Evolutionary conservation across 2,329 filamentous ascomycete genomes (phyloP).

Genomic region (Colletotrichum sp.): DNA sequence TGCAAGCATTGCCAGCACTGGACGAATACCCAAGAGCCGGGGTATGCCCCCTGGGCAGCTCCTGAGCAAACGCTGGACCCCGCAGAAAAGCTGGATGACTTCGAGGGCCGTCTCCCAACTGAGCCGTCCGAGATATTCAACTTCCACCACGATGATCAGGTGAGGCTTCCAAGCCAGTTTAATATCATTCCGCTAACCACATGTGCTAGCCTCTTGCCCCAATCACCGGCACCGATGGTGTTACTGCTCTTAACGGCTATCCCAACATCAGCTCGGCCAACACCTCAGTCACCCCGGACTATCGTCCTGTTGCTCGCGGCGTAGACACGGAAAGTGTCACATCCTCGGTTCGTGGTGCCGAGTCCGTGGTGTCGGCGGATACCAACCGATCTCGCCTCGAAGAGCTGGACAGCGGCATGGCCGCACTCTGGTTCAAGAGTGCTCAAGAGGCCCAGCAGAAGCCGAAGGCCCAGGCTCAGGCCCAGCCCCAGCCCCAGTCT

Average conservation of each 20-base stretch:
- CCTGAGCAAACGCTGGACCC: background rate
- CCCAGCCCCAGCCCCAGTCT: background rate
- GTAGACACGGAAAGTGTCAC: background rate
- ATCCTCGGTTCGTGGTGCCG: background rate
- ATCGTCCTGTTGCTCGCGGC: background rate
- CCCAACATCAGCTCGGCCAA: background rate
- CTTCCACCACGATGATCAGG: background rate
- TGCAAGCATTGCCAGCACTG: slow-evolving; percentile 40
- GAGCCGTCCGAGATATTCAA: slow-evolving; percentile 13
- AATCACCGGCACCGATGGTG: background rate
- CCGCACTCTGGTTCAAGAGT: background rate
- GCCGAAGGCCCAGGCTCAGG: background rate
- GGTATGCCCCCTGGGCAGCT: slow-evolving; percentile 13
- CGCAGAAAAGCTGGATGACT: background rate
- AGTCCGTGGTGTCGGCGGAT: background rate
- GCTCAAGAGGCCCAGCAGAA: background rate
- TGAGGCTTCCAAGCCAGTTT: background rate
- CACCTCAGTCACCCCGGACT: background rate
- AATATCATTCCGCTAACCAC: background rate
- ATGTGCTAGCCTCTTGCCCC: slow-evolving; percentile 7
- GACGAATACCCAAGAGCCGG: slow-evolving; percentile 38
- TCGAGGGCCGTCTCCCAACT: background rate
- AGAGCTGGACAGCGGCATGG: background rate
- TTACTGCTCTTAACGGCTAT: background rate
- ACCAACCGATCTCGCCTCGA: background rate